Evolutionary conservation across 116 monocot genomes (phyloP).

Genomic region (Zostera marina): DNA sequence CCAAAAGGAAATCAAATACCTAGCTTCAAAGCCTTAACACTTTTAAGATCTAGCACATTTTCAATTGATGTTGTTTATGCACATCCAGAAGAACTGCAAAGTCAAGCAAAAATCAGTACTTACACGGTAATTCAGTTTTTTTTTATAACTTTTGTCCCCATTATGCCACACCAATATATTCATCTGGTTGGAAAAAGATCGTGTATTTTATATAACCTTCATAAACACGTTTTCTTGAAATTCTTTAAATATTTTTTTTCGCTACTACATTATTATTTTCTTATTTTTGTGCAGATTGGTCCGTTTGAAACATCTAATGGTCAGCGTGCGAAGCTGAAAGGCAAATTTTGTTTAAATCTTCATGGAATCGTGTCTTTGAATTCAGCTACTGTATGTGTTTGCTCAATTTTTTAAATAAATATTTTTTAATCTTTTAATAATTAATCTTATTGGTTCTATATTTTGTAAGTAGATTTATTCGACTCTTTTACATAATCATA

Average conservation of each 20-base stretch:
- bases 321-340: conserved; percentile 64
- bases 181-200: neutral
- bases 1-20: conserved; percentile 77
- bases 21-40: conserved; percentile 54
- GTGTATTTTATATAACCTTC: neutral
- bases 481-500: neutral
- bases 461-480: neutral
- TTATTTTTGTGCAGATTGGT: conserved; percentile 40
- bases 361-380: conserved; percentile 67
- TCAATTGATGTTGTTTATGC: conserved; percentile 60
- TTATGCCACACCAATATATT: neutral
- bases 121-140: conserved; percentile 28
- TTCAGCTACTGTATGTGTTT: conserved; percentile 25
- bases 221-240: neutral
- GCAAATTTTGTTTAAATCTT: conserved; percentile 59
- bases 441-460: no score
- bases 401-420: neutral
- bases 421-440: neutral
- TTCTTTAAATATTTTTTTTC: neutral
- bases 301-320: conserved; percentile 64
- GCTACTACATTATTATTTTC: no score
- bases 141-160: neutral
- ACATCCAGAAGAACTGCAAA: conserved; percentile 22
- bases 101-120: conserved; percentile 49
- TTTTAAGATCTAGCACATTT: conserved; percentile 53